Conservation (phyloP, 2,329 filamentous ascomycete genomes). For the Lojkania enalia region DNA sequence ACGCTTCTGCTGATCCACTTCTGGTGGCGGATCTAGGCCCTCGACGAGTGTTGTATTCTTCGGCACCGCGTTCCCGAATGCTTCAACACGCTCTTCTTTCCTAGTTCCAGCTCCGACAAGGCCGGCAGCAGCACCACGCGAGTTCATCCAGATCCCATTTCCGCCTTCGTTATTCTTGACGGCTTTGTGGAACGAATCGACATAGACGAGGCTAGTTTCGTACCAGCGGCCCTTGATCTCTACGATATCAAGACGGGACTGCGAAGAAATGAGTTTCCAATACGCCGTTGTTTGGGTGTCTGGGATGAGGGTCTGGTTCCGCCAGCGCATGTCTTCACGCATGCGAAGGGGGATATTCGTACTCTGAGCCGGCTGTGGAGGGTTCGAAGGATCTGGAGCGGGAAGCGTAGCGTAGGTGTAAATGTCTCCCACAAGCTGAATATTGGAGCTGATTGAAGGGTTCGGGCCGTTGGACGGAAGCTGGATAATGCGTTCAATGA, state of each 20-base stretch:
- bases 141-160: conserved; percentile 54
- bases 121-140: conserved; percentile 46
- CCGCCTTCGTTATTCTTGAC: conserved; percentile 46
- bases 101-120: conserved; percentile 28
- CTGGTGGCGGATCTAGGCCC: conserved; percentile 41
- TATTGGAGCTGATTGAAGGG: conserved; percentile 27
- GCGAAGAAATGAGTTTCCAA: conserved; percentile 49
- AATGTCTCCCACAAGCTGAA: conserved; percentile 55
- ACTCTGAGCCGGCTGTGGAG: conserved; percentile 43
- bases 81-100: conserved; percentile 42
- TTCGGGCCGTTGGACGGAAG: conserved; percentile 13
- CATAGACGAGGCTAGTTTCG: conserved; percentile 56
- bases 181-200: conserved; percentile 34
- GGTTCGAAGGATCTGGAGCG: conserved; percentile 30
- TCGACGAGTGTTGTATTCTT: conserved; percentile 43
- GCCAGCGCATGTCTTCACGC: conserved; percentile 55
- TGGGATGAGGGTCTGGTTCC: conserved; percentile 50
- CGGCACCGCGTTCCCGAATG: conserved; percentile 49
- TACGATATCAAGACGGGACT: conserved; percentile 44
- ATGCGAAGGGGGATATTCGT: conserved; percentile 55
- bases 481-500: conserved; percentile 45
- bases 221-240: conserved; percentile 65
- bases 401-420: conserved; percentile 52
- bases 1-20: conserved; percentile 13
- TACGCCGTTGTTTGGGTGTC: conserved; percentile 40